phyloP scores from a whole-genome alignment of 1,284 basidiomycete genomes.

The Malassezia globosa region DNA sequence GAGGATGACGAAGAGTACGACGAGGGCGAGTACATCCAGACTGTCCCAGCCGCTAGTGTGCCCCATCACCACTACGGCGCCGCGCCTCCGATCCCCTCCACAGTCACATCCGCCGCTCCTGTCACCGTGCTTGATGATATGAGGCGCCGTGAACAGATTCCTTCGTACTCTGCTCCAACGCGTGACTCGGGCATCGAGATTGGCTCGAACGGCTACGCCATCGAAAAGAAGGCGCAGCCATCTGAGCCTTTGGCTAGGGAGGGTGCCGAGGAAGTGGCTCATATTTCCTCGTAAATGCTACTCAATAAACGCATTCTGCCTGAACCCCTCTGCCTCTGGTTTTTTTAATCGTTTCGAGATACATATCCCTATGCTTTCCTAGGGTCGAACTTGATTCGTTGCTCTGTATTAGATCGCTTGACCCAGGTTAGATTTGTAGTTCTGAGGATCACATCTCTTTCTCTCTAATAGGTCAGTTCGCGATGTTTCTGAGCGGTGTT shows the following conservation, averaged over 20 bases:
- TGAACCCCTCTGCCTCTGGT: not conserved
- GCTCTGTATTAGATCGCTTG: too few relatives aligned
- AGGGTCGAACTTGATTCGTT: conserved; percentile 1
- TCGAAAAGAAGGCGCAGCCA: conserved; percentile 15
- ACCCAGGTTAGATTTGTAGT: too few relatives aligned
- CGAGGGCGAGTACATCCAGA: conserved; percentile 14
- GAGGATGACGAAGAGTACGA: conserved; percentile 46
- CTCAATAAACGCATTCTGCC: too few relatives aligned
- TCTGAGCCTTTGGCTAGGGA: not conserved
- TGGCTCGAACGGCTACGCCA: conserved; percentile 52
- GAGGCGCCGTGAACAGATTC: conserved; percentile 34
- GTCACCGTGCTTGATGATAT: conserved; percentile 21
- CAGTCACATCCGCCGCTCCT: conserved; percentile 24
- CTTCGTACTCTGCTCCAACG: conserved; percentile 46
- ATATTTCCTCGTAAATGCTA: conserved; percentile 12
- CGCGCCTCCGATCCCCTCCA: conserved; percentile 33
- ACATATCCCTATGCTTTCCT: conserved; percentile 6
- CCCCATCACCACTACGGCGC: conserved; percentile 15
- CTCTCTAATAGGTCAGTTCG: too few relatives aligned
- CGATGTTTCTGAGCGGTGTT: too few relatives aligned
- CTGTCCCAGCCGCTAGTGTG: conserved; percentile 2
- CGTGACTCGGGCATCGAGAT: conserved; percentile 51
- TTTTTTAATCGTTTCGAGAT: conserved; percentile 3
- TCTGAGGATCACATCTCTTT: too few relatives aligned
- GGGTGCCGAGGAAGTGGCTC: conserved; percentile 8